Evolutionary conservation across 2,329 filamentous ascomycete genomes (phyloP).

Genomic region (Penicillium verrucosum): DNA sequence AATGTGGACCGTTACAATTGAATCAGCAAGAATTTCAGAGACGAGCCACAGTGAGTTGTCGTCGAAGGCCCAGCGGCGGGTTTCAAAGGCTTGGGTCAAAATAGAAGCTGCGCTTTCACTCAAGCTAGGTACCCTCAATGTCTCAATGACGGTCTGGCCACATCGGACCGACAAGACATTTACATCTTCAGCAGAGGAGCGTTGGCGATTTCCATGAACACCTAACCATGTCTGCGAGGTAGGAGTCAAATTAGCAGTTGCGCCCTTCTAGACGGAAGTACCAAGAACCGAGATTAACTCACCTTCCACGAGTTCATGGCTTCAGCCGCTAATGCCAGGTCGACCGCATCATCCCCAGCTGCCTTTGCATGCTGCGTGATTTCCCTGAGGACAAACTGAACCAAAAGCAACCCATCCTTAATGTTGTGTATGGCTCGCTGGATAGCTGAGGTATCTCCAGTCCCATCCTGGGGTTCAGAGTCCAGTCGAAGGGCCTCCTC

Average conservation of each 20-base stretch:
- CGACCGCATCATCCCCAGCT: constrained; percentile 17
- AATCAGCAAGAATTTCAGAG: constrained; percentile 24
- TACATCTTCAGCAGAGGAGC: constrained; percentile 10
- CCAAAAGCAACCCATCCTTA: constrained; percentile 36
- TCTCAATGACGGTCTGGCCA: constrained; percentile 36
- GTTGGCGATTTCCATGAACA: constrained; percentile 26
- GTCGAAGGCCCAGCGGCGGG: constrained; percentile 20
- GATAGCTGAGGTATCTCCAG: constrained; percentile 6
- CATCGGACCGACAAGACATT: constrained; percentile 28
- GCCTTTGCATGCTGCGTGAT: constrained; percentile 28
- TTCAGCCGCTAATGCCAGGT: constrained; percentile 29
- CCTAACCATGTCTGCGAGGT: constrained; percentile 33
- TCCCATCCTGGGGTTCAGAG: constrained; percentile 15
- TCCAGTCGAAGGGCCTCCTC: constrained; percentile 37
- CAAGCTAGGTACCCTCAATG: constrained; percentile 14
- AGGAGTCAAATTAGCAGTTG: background rate
- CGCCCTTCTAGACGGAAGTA: background rate
- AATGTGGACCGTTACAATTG: constrained; percentile 32
- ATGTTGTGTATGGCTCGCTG: constrained; percentile 29
- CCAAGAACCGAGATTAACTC: constrained; percentile 10
- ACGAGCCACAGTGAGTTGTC: constrained; percentile 8
- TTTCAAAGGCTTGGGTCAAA: constrained; percentile 22
- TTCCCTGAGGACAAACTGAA: constrained; percentile 24
- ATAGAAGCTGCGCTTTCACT: constrained; percentile 21
- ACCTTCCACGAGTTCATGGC: constrained; percentile 40